Conservation (phyloP, 768 basidiomycete species). For the Gautieria morchelliformis region DNA sequence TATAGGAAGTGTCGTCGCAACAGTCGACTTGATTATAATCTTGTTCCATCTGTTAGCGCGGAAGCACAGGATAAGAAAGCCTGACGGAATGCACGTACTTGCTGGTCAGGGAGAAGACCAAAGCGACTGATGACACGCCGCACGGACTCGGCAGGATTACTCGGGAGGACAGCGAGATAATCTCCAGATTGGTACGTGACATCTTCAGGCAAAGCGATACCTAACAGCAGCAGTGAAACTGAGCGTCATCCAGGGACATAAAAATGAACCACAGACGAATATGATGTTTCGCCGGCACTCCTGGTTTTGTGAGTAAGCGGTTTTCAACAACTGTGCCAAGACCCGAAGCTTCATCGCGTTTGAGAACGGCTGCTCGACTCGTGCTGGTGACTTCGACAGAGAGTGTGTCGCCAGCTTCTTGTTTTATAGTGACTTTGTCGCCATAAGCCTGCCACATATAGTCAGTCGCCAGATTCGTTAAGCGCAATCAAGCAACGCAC, state of each 20-base stretch:
- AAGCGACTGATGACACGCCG: slow-evolving; percentile 29
- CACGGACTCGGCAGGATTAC: slow-evolving; percentile 31
- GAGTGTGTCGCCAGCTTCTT: neutral
- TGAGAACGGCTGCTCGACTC: slow-evolving; percentile 24
- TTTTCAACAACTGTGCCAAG: slow-evolving; percentile 33
- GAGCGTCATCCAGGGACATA: neutral
- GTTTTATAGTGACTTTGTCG: neutral
- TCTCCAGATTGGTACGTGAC: slow-evolving; percentile 34
- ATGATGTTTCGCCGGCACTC: slow-evolving; percentile 32
- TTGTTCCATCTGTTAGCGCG: slow-evolving; percentile 5
- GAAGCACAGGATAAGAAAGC: neutral
- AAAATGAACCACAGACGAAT: slow-evolving; percentile 22
- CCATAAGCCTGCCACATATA: neutral
- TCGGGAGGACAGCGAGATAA: slow-evolving; percentile 38
- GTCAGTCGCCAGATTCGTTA: neutral
- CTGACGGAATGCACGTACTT: slow-evolving; percentile 16
- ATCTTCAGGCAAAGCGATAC: slow-evolving; percentile 31
- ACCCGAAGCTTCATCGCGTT: slow-evolving; percentile 27
- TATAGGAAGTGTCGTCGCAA: slow-evolving; percentile 31
- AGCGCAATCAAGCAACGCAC: slow-evolving; percentile 15
- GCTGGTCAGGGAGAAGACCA: slow-evolving; percentile 28
- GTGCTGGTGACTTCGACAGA: slow-evolving; percentile 12
- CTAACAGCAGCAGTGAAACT: slow-evolving; percentile 12
- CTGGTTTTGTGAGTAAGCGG: slow-evolving; percentile 28
- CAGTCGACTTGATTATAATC: slow-evolving; percentile 28